Percentiles rank a stretch among this genome's conserved stretches.
Evolutionary conservation across 2,329 filamentous ascomycete genomes (phyloP).

Genomic region (Ramularia endophylla): DNA sequence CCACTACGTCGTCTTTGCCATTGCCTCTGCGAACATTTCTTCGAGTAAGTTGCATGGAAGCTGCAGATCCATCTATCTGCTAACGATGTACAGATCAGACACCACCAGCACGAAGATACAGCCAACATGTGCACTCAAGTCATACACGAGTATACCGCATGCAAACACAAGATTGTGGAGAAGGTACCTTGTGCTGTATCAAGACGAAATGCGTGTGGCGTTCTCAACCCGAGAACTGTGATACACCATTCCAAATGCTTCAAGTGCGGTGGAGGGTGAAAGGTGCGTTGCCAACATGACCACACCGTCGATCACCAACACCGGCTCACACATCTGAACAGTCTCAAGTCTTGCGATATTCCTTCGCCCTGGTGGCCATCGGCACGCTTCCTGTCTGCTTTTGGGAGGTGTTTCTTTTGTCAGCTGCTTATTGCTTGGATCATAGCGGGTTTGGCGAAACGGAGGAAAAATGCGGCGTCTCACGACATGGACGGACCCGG

Average conservation of each 20-base stretch:
- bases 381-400: not conserved
- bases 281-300: constrained; percentile 1
- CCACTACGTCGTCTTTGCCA: not conserved
- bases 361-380: constrained; percentile 1
- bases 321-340: not conserved
- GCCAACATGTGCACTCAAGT: constrained; percentile 42
- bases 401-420: not conserved
- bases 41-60: not conserved
- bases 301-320: not conserved
- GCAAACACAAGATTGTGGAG: constrained; percentile 40
- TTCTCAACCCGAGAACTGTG: constrained; percentile 39
- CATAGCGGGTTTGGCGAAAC: not conserved
- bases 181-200: constrained; percentile 44
- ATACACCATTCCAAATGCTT: constrained; percentile 45
- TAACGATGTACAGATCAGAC: not conserved
- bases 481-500: constrained; percentile 10
- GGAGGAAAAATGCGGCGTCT: constrained; percentile 10
- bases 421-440: too few relatives aligned
- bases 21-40: not conserved
- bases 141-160: constrained; percentile 41
- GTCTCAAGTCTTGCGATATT: not conserved
- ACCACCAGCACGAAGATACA: constrained; percentile 1
- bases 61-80: not conserved
- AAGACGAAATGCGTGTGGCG: constrained; percentile 36
- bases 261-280: constrained; percentile 38